Conservation (phyloP, 176 grass and related monocot species). For the Aegilops umbellulata region DNA sequence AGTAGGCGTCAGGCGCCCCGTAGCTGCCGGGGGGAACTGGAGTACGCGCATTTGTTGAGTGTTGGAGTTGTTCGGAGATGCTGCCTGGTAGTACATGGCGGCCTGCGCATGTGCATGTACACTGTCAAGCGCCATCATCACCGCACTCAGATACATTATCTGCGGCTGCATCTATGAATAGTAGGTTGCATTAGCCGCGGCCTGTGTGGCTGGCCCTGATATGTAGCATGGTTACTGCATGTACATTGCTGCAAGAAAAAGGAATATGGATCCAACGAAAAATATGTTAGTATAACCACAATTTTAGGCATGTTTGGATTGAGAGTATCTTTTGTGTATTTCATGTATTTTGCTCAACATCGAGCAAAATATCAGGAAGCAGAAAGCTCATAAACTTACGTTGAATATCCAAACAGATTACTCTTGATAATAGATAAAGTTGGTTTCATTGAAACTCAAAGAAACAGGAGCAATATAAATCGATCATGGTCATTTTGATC, state of each 20-base stretch:
- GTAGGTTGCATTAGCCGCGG: slow-evolving; percentile 13
- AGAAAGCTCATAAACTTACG: no score
- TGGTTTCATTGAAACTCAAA: neutral
- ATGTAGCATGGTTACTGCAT: slow-evolving; percentile 25
- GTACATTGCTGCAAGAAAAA: slow-evolving; percentile 29
- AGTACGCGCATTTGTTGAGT: neutral
- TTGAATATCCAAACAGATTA: no score
- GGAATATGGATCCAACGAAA: neutral
- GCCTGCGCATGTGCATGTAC: neutral
- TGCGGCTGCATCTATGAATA: neutral
- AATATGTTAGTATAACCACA: neutral
- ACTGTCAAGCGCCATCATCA: neutral
- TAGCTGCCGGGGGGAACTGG: no score
- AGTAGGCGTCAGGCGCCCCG: neutral
- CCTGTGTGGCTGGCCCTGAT: neutral
- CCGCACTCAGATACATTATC: no score
- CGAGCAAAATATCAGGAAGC: no score
- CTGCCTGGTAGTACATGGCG: neutral
- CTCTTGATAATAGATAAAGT: no score
- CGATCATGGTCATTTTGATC: neutral
- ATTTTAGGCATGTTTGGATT: no score
- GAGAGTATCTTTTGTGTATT: no score
- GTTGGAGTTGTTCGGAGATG: neutral
- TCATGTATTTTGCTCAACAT: no score
- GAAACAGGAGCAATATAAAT: neutral